Evolutionary conservation across 352 stramenopile genomes (phyloP), one percentile per base, ranked within the genome.

Genomic region (Globisporangium spiculum): DNA sequence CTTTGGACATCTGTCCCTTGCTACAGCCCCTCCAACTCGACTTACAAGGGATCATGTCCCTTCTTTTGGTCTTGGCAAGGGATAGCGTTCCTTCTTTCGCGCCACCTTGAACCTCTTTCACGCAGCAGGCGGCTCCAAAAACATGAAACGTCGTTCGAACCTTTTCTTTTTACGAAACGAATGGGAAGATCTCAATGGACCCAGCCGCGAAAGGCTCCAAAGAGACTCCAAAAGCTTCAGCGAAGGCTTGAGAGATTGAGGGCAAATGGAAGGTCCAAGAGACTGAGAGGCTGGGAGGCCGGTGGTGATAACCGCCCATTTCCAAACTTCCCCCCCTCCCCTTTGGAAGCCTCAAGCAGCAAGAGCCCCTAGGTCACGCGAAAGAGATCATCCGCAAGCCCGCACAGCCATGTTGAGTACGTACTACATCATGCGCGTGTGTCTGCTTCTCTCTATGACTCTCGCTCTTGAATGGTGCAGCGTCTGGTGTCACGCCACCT

Each of bases 71-170:
- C 10, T 55, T 55, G 6, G 30, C 50, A 56, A 32, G 50, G 50
- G 22, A 56, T 18, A 6, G 9, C 3, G 4, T 57, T 10, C 52
- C 52, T 20, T 30, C 10, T 57, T 57, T 18, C 10, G 27, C 26
- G 22, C 22, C 52, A 32, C 9, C 22, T n/a, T 57, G 22, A 34
- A 48, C 41, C 52, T 57, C 24, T 34, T 20, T 38, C 32, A 38
- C 32, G 32, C 14, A 57, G 32, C 14, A 57, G 8, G 52, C 52
- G 50, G 50, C 50, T n/a, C 22, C 22, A 57, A 24, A 57, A 57
- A 57, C 52, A 57, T 57, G 52, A 57, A 57, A 22, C 52, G 52
- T 57, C 52, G 52, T 34, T 57, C 22, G 22, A 34, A 57, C 34
- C 52, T 34, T 56, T 56, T 56, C 12, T 44, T n/a, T n/a, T 48